Evolutionary conservation across 1,284 basidiomycete genomes (phyloP).

Genomic region (Ustilago bromivora): DNA sequence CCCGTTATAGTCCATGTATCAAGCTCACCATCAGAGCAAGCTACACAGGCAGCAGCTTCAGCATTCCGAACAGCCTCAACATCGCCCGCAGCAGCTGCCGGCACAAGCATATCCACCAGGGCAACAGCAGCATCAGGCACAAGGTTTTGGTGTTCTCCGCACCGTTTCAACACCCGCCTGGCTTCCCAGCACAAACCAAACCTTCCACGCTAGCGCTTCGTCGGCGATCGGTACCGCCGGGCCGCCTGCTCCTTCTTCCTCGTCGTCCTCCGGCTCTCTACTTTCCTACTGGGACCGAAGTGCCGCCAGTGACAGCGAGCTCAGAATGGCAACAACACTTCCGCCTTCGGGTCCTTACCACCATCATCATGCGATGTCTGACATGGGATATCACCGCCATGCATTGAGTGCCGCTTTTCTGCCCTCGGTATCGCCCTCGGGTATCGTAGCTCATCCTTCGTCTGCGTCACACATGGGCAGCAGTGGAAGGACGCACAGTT

Average conservation of each 20-base stretch:
- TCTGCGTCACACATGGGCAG: constrained; percentile 12
- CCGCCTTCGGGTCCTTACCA: constrained; percentile 13
- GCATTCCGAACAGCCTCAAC: constrained; percentile 1
- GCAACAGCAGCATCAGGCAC: constrained; percentile 11
- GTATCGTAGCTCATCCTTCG: constrained; percentile 3
- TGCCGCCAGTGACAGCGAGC: constrained; percentile 25
- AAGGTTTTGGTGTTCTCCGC: constrained; percentile 25
- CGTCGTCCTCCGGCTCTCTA: constrained; percentile 31
- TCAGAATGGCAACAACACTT: constrained; percentile 26
- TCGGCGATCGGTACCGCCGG: constrained; percentile 1
- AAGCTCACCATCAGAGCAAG: constrained; percentile 14
- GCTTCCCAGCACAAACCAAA: constrained; percentile 17
- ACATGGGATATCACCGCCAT: constrained; percentile 29
- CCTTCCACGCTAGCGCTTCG: constrained; percentile 11
- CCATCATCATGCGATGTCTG: constrained; percentile 16
- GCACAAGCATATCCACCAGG: not conserved
- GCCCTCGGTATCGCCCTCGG: constrained; percentile 19
- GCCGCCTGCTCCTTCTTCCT: constrained; percentile 16
- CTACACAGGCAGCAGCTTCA: constrained; percentile 9
- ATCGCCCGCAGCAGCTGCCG: not conserved
- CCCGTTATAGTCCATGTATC: constrained; percentile 18
- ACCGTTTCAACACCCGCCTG: constrained; percentile 25
- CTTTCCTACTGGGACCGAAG: constrained; percentile 37
- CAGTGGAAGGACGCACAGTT: constrained; percentile 12
- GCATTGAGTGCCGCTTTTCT: constrained; percentile 27